phyloP scores from a whole-genome alignment of 1,139 yeast genomes.

The Magnusiomyces tetraspermus region DNA sequence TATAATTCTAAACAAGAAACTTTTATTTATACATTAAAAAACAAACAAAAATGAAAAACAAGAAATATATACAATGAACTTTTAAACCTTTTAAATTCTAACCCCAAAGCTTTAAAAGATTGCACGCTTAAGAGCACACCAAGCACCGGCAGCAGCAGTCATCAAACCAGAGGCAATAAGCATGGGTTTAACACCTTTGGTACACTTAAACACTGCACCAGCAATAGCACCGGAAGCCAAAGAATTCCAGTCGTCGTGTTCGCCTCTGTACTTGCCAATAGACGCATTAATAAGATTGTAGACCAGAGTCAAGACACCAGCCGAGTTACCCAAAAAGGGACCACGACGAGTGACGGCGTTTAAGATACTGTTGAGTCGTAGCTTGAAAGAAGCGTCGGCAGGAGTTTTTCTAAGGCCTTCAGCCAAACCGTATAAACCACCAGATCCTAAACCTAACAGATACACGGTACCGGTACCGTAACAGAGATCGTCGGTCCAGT shows the following conservation, averaged over 20 bases:
- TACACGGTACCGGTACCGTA: conserved; percentile 97
- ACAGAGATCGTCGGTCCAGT: conserved; percentile 95
- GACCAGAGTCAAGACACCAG: conserved; percentile 85
- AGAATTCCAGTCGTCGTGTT: conserved; percentile 80
- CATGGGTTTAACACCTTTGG: conserved; percentile 82
- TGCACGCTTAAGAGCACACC: conserved; percentile 74
- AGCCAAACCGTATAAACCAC: conserved; percentile 80
- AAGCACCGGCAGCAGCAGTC: conserved; percentile 84
- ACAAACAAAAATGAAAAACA: no score
- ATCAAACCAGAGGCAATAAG: conserved; percentile 74
- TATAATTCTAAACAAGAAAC: no score
- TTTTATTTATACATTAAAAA: no score
- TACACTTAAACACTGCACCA: conserved; percentile 83
- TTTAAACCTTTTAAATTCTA: no score
- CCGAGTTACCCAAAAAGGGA: conserved; percentile 87
- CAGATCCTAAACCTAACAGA: conserved; percentile 66
- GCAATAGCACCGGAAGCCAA: conserved; percentile 83
- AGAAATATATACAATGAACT: no score
- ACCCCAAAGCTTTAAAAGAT: conserved; percentile 17
- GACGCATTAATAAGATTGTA: conserved; percentile 78
- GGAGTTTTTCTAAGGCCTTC: conserved; percentile 80
- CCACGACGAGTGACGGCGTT: conserved; percentile 93
- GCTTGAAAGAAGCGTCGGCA: conserved; percentile 58
- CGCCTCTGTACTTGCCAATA: conserved; percentile 69
- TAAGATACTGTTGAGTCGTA: conserved; percentile 78